Evolutionary conservation across 371 early-diverging fungal genomes (phyloP), one percentile per base, ranked within the genome.

Genomic region (Dichotomocladium elegans): DNA sequence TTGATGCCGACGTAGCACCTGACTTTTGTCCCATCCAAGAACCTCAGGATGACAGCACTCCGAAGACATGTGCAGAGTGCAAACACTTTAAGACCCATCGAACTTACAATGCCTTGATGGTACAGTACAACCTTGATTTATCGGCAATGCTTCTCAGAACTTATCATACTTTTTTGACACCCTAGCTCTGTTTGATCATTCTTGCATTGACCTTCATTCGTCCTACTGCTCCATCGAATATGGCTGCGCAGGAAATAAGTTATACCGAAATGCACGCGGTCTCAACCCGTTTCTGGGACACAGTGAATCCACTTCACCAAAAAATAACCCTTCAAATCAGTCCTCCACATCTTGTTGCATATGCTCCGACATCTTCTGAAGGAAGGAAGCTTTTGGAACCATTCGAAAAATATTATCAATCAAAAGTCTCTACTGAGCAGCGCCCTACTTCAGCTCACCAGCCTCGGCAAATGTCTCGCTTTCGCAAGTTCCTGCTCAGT

Each of bases 31-130:
- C 66, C 29, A 51, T 62, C 5, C 62, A 66, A 33, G 66, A 66
- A 41, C 46, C 58, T 3, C 28, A 29, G 10, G 30, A 42, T 8
- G 62, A 62, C 2, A 35, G 26, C 2, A 26, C 34, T 0, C 44
- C 57, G 10, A 64, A 64, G 27, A 40, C 54, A 0, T 62, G 57
- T 45, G 53, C 57, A 12, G 62, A 66, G 17, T 56, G 62, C 41
- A 66, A 66, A 35, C 56, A 68, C 25, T 62, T 64, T 40, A 68
- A 57, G 43, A 61, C 69, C 1, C 61, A 57, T 49, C 51, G 69
- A 51, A 57, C 64, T n/a, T 15, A 58, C 3, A 61, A 58, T 53
- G 64, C 62, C 12, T 37, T 68, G 12, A 22, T 68, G 40, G 68
- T 67, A 63, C 54, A 53, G 31, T n/a, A 14, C 24, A 34, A 24